Evolutionary conservation across 2,329 filamentous ascomycete genomes (phyloP), one percentile per base, ranked within the genome.

Genomic region (Phaeosphaeria sp.): DNA sequence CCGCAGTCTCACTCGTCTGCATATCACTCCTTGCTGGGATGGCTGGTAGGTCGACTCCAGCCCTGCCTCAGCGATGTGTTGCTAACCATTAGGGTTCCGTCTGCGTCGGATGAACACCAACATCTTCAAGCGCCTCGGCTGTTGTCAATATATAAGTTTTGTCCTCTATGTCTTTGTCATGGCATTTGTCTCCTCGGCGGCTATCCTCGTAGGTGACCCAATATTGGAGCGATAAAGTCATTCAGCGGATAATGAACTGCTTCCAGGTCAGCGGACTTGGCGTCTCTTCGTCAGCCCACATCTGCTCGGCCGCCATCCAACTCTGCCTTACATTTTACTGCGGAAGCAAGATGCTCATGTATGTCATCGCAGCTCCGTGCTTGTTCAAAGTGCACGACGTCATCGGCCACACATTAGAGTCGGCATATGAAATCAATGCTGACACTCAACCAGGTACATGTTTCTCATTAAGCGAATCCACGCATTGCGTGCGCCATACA

Each of bases 391-490:
- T 11, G 9, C n/a, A 44, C 18, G 6, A 44, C 13, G 22, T 17
- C 6, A 36, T 36, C 25, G 25, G 25, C 25, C 25, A 27, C 25
- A 27, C 25, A 9, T 5, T 27, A 9, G 25, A 27, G 25, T 27
- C 25, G 9, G 25, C 4, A 27, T 27, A 1, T 13, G 15, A n/a
- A 46, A 1, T 7, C 5, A 13, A 6, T 25, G 13, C 21, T 25
- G 21, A 46, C 44, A 23, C 13, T 4, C 44, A n/a, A 21, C 27
- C 44, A 76, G 75, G 65, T 79, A 80, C 53, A 58, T 79, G 4
- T 80, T 80, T 55, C 70, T 81, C 0, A 71, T 80, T 22, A 79
- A 81, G 56, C 68, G 79, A 22, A 71, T 73, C 10, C 78, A 80
- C 57, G 71, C 72, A 6, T 62, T 80, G 17, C 71, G 78, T 39